phyloP scores from a whole-genome alignment of 352 stramenopile species.

The Pythium brachiatum region DNA sequence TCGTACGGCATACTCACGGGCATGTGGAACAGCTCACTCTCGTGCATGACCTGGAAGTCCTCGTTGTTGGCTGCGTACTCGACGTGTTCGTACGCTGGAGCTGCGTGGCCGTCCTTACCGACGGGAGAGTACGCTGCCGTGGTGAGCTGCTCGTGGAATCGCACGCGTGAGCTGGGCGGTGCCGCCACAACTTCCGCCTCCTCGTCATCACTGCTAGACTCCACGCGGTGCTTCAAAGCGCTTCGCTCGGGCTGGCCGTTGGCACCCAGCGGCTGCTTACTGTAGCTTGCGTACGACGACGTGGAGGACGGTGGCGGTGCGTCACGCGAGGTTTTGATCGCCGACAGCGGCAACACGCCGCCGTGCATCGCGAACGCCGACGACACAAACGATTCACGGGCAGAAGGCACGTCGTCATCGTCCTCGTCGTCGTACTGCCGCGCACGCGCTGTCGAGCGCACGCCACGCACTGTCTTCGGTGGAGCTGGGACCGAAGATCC shows the following conservation, averaged over 20 bases:
- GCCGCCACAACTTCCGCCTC: constrained; percentile 18
- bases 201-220: neutral
- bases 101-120: constrained; percentile 9
- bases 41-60: neutral
- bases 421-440: neutral
- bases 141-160: constrained; percentile 21
- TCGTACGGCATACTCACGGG: neutral
- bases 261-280: constrained; percentile 1
- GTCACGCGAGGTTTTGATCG: neutral
- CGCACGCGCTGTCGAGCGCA: neutral
- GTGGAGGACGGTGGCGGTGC: neutral
- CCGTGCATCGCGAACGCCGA: constrained; percentile 6
- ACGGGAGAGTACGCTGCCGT: constrained; percentile 8
- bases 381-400: constrained; percentile 16
- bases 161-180: constrained; percentile 45
- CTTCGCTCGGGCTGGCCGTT: constrained; percentile 12
- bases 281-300: neutral
- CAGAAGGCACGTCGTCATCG: too few relatives aligned
- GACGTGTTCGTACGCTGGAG: neutral
- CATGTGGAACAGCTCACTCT: neutral
- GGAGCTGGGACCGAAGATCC: neutral
- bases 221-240: constrained; percentile 7
- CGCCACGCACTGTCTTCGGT: neutral
- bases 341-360: constrained; percentile 15
- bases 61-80: constrained; percentile 1